phyloP scores from a whole-genome alignment of 78 protist genomes.

The Dictyostelium discoideum region dicty_2.7 NC_007089.4:5344501-5345000 shows the following conservation, averaged over 20 bases:
- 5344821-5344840: slow-evolving; percentile 12
- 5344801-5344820: neutral
- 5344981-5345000: slow-evolving; percentile 4
- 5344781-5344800: neutral
- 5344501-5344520: neutral
- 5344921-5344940: slow-evolving; percentile 16
- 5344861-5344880: slow-evolving; percentile 23
- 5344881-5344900: neutral
- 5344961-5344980: slow-evolving; percentile 16
- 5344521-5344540: slow-evolving; percentile 24
- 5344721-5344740: neutral
- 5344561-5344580: slow-evolving; percentile 29
- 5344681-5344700: neutral
- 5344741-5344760: too few relatives aligned
- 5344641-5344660: slow-evolving; percentile 7
- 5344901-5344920: slow-evolving; percentile 12
- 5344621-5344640: slow-evolving; percentile 3
- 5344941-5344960: slow-evolving; percentile 23
- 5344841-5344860: neutral
- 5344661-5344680: slow-evolving; percentile 13
- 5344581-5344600: neutral
- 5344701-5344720: neutral
- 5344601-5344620: slow-evolving; percentile 42
- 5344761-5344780: neutral
- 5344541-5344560: neutral